Evolutionary conservation across 2,329 filamentous ascomycete genomes (phyloP).

Genomic region (Penicillium sp.): DNA sequence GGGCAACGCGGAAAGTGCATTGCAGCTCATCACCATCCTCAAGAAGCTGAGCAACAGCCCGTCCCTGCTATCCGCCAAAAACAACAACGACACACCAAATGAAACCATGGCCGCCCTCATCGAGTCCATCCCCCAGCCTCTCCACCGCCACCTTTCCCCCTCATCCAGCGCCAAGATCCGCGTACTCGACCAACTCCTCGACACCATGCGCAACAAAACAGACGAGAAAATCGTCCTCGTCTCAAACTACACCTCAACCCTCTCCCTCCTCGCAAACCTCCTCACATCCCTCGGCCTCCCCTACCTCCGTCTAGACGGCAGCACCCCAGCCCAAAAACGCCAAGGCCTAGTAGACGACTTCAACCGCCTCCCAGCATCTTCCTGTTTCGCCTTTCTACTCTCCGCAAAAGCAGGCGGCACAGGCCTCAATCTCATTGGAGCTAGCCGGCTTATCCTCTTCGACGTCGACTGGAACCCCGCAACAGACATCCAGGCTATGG

Average conservation of each 20-base stretch:
- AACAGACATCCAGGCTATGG: constrained; percentile 70
- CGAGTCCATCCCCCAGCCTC: constrained; percentile 52
- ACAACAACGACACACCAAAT: constrained; percentile 46
- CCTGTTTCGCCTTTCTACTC: constrained; percentile 65
- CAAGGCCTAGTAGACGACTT: constrained; percentile 67
- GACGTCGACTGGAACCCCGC: constrained; percentile 75
- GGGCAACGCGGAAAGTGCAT: constrained; percentile 58
- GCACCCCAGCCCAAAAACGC: constrained; percentile 60
- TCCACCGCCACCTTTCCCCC: constrained; percentile 53
- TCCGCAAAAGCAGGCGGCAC: constrained; percentile 69
- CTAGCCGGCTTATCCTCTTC: constrained; percentile 65
- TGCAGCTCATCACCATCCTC: constrained; percentile 67
- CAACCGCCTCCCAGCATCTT: constrained; percentile 56
- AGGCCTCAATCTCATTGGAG: constrained; percentile 67
- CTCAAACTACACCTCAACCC: constrained; percentile 71
- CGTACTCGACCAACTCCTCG: constrained; percentile 62
- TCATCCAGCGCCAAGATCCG: constrained; percentile 63
- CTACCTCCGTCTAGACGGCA: constrained; percentile 67
- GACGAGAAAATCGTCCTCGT: constrained; percentile 69
- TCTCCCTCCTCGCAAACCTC: constrained; percentile 62
- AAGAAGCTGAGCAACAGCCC: constrained; percentile 74
- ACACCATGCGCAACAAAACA: constrained; percentile 58
- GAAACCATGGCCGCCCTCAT: constrained; percentile 49
- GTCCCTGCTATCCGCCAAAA: constrained; percentile 55
- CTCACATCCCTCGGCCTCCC: constrained; percentile 58